Conservation (phyloP, 441 rosid species). For the Macaranga tanarius region DNA sequence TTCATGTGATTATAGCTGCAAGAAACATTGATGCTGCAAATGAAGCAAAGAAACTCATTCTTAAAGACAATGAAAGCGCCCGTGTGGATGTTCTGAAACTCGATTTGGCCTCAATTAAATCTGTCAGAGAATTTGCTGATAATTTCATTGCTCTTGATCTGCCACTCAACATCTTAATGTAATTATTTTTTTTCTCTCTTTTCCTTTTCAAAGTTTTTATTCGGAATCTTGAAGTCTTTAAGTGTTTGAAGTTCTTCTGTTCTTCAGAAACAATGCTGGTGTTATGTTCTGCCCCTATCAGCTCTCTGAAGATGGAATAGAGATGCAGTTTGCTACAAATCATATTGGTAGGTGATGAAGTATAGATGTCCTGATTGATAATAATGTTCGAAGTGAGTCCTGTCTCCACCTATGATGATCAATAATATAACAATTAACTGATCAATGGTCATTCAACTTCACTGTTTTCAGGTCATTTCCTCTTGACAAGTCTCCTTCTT, state of each 20-base stretch:
- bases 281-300: slow-evolving; percentile 83
- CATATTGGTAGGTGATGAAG: slow-evolving; percentile 50
- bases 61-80: slow-evolving; percentile 33
- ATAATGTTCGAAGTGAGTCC: background rate
- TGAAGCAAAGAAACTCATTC: slow-evolving; percentile 52
- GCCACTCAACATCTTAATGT: slow-evolving; percentile 82
- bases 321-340: slow-evolving; percentile 76
- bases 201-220: background rate
- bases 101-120: slow-evolving; percentile 61
- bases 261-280: slow-evolving; percentile 80
- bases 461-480: slow-evolving; percentile 71
- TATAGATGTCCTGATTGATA: background rate
- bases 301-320: slow-evolving; percentile 71
- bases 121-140: slow-evolving; percentile 50
- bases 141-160: slow-evolving; percentile 50
- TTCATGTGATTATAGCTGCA: slow-evolving; percentile 76
- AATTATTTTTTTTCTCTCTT: slow-evolving; percentile 16
- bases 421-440: too few species aligned
- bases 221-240: background rate
- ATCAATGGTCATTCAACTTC: background rate
- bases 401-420: too few species aligned
- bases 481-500: slow-evolving; percentile 74
- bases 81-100: slow-evolving; percentile 54
- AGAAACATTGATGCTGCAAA: slow-evolving; percentile 74
- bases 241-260: background rate